Base-by-base conservation (phyloP, 495 filamentous ascomycete species). In the Penicillium tannophilum region DNA sequence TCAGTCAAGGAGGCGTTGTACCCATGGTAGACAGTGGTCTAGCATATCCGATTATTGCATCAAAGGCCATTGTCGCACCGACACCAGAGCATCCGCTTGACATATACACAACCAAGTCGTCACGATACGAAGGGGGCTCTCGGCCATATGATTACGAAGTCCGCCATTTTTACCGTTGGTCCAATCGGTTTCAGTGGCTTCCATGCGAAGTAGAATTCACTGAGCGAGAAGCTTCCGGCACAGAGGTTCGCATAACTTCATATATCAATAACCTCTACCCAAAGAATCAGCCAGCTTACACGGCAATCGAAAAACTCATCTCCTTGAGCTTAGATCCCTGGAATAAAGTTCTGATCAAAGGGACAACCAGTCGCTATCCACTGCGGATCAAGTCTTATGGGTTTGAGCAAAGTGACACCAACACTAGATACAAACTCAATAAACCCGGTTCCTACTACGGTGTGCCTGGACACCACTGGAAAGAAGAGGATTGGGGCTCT, bases 241-340 rank as follows among this genome's bases (percentile, higher is more conserved):
- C 35, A n/a, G 36, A 41, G 4, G 36, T 41, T 41, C 36, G 14
- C 14, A 41, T 41, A n/a, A 17, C 56, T 1, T 59, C 56, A n/a
- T 59, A 59, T 42, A 41, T 59, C 42, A 59, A 59, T 24, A 41
- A 48, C 31, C 46, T 59, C 28, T 50, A 59, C 30, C 50, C 56
- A 1, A 30, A 47, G 20, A 42, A 59, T 30, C 53, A 45, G 56
- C 5, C 9, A 6, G 45, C 52, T 46, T 59, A 59, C 31, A 45
- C 1, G 24, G 49, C 50, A 19, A 39, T 59, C 42, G 56, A 59
- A 45, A 39, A 19, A 28, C 56, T 59, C 6, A 53, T 59, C 28
- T 59, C 56, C 17, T 26, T 47, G 46, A 28, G 48, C 4, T 45
- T 59, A 2, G n/a, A 59, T 20, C 56, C 52, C 8, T 55, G 36